A percentile compares a stretch with the other conserved stretches of the same genome.
Evolutionary conservation across 2,329 filamentous ascomycete genomes (phyloP).

Genomic region (Aspergillus viridinutans): DNA sequence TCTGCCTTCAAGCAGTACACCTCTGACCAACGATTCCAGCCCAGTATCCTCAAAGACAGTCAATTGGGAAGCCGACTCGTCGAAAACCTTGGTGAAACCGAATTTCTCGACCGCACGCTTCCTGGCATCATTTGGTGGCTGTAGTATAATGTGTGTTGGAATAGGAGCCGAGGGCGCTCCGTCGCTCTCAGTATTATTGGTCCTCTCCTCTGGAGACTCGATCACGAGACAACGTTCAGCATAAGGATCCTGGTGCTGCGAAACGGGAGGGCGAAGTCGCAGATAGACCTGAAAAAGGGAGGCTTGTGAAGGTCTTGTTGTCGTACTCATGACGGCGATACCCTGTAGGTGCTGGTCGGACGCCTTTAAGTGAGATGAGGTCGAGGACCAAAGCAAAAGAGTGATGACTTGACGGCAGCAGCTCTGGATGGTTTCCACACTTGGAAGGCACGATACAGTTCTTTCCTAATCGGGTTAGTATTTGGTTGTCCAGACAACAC

Average conservation of each 20-base stretch:
- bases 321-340: conserved; percentile 33
- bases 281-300: conserved; percentile 88
- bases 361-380: background rate
- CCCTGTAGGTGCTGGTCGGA: background rate
- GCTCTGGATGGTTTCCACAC: background rate
- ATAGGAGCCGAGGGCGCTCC: conserved; percentile 20
- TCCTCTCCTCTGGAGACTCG: conserved; percentile 50
- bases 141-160: conserved; percentile 69
- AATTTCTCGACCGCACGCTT: conserved; percentile 90
- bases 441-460: conserved; percentile 7
- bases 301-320: conserved; percentile 47
- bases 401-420: background rate
- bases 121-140: conserved; percentile 75
- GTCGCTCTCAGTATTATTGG: conserved; percentile 34
- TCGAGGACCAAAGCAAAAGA: background rate
- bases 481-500: conserved; percentile 16
- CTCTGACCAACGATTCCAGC: conserved; percentile 70
- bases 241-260: conserved; percentile 34
- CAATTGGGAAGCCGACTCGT: conserved; percentile 77
- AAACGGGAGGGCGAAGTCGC: conserved; percentile 67
- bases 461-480: conserved; percentile 9
- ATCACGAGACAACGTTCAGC: conserved; percentile 72
- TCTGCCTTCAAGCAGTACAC: conserved; percentile 76
- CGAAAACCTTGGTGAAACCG: conserved; percentile 88
- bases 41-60: conserved; percentile 81